These are phyloP conservation scores for Mycena sanguinolenta DNA, from an alignment of 768 basidiomycete genomes.

Conservation along the genomic window DNA sequence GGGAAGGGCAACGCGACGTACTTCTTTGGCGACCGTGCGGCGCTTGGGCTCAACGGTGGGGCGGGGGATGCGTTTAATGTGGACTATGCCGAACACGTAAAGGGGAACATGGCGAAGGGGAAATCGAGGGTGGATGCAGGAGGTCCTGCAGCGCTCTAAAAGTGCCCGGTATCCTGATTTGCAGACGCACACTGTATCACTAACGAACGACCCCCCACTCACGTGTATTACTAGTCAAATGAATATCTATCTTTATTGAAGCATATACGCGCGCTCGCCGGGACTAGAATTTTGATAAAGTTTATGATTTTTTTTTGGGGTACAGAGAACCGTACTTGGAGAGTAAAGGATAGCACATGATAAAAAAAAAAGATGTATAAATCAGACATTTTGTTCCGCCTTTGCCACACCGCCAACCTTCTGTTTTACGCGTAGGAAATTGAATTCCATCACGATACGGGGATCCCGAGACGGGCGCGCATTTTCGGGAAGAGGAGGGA, in stretches of 20 bases:
- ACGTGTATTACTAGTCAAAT: not conserved
- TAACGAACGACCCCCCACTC: slow-evolving; percentile 11
- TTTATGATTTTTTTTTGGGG: not conserved
- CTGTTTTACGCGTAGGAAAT: slow-evolving; percentile 6
- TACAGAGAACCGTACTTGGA: no score
- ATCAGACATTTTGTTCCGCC: not conserved
- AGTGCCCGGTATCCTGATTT: not conserved
- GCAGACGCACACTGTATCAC: not conserved
- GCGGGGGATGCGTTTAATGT: slow-evolving; percentile 59
- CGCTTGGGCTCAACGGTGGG: slow-evolving; percentile 42
- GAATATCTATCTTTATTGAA: no score
- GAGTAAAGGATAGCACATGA: not conserved
- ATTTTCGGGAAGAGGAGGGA: slow-evolving; percentile 15
- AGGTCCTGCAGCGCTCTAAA: not conserved
- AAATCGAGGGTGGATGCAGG: slow-evolving; percentile 18
- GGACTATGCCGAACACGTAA: slow-evolving; percentile 63
- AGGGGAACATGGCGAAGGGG: slow-evolving; percentile 44
- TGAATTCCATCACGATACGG: slow-evolving; percentile 12
- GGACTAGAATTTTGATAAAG: not conserved
- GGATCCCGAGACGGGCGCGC: slow-evolving; percentile 21
- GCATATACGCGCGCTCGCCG: not conserved
- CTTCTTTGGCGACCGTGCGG: slow-evolving; percentile 63
- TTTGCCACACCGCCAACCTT: slow-evolving; percentile 19
- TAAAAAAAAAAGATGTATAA: not conserved
- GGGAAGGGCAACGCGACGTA: slow-evolving; percentile 68